Evolutionary conservation across 768 basidiomycete species (phyloP), one percentile per base, ranked within the genome.

Genomic region (Pleurotus cornucopiae): DNA sequence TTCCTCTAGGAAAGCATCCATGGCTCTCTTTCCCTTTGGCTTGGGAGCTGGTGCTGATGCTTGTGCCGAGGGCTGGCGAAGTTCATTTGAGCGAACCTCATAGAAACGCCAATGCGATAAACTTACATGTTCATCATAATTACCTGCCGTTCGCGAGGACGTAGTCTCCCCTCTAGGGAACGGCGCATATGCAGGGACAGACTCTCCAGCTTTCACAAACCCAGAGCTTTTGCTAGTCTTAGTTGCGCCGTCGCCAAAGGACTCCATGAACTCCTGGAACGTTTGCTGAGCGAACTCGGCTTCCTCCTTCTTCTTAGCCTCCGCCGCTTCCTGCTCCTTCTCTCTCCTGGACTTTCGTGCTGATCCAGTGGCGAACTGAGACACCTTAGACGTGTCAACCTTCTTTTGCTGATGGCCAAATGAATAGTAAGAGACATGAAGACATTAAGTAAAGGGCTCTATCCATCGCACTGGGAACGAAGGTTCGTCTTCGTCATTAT

Each of bases 1-100:
- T 73, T 99, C 94, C 64, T 97, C 94, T 49, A 99, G 75, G 67
- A 98, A 99, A 1, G 87, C 72, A 70, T 98, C 95, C 93, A 98
- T 98, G 1, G 91, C 93, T 49, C 96, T 84, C 68, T 93, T 97
- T 2, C 97, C 97, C 68, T 93, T 97, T 0, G 91, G 86, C 66
- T 86, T 93, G 1, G 85, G 80, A 4, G 68, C 73, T 57, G 64
- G 66, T 20, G 68, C 57, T 12, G 75, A 63, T 0, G 81, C 75
- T 34, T 34, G 30, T 34, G 30, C 7, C 3, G 86, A 83, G 20
- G 90, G 86, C n/a, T 44, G 61, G 40, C 57, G 40, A 46, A 18
- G 30, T 13, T 51, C 23, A 56, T 45, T 18, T 51, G 14, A 34
- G n/a, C 44, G 37, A 53, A 49, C 39, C 13, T 38, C 26, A 48